These are phyloP conservation scores for Amanita subjunquillea DNA, from an alignment of 768 basidiomycete species.

Conservation along the genomic window DNA sequence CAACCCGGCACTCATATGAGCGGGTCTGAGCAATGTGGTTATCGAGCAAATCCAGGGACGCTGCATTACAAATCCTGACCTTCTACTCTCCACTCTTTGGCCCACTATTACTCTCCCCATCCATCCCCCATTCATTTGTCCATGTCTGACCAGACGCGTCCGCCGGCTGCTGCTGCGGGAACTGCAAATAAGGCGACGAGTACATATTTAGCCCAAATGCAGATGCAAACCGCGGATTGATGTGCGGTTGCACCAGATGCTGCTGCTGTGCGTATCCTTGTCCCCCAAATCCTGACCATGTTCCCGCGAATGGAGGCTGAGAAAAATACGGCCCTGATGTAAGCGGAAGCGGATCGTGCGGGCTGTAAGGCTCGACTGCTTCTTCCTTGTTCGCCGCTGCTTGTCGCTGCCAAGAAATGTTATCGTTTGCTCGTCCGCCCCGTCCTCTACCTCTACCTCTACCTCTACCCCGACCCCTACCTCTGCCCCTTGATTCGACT, in stretches of 20 bases:
- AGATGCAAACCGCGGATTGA: slow-evolving; percentile 72
- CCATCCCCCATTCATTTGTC: slow-evolving; percentile 30
- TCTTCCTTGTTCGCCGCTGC: not conserved
- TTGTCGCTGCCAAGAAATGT: not conserved
- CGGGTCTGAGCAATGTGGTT: not conserved
- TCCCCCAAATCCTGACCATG: slow-evolving; percentile 8
- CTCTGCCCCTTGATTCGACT: not conserved
- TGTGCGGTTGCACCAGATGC: slow-evolving; percentile 60
- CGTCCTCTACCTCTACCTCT: slow-evolving; percentile 24
- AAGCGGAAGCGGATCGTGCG: slow-evolving; percentile 1
- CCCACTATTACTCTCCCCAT: slow-evolving; percentile 12
- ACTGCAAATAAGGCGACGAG: slow-evolving; percentile 13
- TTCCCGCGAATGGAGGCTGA: not conserved
- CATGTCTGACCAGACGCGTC: slow-evolving; percentile 11
- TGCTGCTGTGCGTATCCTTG: slow-evolving; percentile 13
- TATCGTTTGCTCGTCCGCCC: slow-evolving; percentile 20
- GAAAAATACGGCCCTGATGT: slow-evolving; percentile 1
- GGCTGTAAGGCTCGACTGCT: slow-evolving; percentile 1
- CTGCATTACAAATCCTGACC: no score
- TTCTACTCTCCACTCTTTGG: no score
- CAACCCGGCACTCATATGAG: slow-evolving; percentile 26
- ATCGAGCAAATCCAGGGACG: no score
- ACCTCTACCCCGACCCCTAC: slow-evolving; percentile 15
- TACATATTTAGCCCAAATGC: slow-evolving; percentile 43
- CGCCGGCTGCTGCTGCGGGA: not conserved